These are phyloP conservation scores for Chrysoporthe cubensis DNA, from an alignment of 2,329 filamentous ascomycete genomes.

Conservation along the genomic window DNA sequence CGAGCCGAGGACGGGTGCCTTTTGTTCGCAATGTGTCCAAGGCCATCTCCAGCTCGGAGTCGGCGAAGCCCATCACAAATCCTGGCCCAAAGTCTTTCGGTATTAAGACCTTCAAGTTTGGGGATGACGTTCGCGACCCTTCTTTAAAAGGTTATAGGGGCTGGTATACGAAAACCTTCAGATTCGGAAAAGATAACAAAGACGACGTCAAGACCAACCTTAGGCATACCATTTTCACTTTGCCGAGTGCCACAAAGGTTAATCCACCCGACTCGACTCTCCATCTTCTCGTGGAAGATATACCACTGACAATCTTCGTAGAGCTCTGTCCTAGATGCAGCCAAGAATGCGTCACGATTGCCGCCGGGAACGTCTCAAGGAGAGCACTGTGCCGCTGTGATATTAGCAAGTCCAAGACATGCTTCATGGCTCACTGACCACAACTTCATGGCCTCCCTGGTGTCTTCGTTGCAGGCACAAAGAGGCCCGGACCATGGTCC, in stretches of 20 bases:
- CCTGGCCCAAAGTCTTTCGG: neutral
- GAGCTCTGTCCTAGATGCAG: constrained; percentile 2
- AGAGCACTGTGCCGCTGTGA: constrained; percentile 46
- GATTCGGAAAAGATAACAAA: too few relatives aligned
- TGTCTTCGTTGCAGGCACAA: constrained; percentile 5
- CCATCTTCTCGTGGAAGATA: neutral
- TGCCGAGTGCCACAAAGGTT: constrained; percentile 13
- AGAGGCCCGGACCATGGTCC: neutral
- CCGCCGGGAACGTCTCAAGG: neutral
- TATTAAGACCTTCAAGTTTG: constrained; percentile 1
- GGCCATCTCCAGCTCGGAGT: neutral
- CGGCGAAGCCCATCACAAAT: neutral
- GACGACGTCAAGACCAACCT: neutral
- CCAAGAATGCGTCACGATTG: neutral
- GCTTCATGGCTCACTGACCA: constrained; percentile 52
- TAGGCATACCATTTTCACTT: constrained; percentile 13
- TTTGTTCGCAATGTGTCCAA: neutral
- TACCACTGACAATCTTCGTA: neutral
- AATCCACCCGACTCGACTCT: neutral
- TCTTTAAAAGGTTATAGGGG: neutral
- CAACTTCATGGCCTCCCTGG: constrained; percentile 40
- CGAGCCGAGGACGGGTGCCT: neutral
- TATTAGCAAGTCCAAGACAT: constrained; percentile 55
- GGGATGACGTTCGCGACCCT: neutral
- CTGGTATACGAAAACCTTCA: neutral